Conservation (phyloP, 1,139 yeast species). For the Debaryomyces sp. region DNA sequence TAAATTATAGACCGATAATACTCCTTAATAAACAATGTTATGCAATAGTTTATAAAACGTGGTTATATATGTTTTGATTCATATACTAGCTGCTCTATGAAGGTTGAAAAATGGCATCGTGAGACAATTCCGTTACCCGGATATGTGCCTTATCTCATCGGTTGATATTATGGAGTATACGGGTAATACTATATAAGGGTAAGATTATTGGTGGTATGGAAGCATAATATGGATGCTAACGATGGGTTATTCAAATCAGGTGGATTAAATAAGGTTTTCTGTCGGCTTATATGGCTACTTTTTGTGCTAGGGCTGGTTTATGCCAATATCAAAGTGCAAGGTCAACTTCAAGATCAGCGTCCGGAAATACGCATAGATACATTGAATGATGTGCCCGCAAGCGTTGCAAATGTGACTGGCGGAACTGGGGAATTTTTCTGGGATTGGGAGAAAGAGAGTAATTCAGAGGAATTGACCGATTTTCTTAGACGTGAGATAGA, state of each 20-base stretch:
- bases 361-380: neutral
- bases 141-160: neutral
- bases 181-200: neutral
- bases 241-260: neutral
- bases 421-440: neutral
- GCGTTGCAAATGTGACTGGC: neutral
- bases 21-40: neutral
- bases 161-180: neutral
- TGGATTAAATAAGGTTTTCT: neutral
- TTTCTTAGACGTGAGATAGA: conserved; percentile 3
- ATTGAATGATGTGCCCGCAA: neutral
- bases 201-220: neutral
- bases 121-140: conserved; percentile 2
- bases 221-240: neutral
- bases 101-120: conserved; percentile 2
- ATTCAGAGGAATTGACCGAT: neutral
- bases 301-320: neutral
- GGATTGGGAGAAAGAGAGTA: neutral
- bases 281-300: neutral
- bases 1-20: conserved; percentile 1
- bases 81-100: neutral
- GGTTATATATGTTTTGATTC: conserved; percentile 4
- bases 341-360: too few species aligned
- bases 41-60: conserved; percentile 3
- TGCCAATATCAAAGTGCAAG: neutral